Evolutionary conservation across 2,329 filamentous ascomycete genomes (phyloP).

Genomic region (Calycina marina): DNA sequence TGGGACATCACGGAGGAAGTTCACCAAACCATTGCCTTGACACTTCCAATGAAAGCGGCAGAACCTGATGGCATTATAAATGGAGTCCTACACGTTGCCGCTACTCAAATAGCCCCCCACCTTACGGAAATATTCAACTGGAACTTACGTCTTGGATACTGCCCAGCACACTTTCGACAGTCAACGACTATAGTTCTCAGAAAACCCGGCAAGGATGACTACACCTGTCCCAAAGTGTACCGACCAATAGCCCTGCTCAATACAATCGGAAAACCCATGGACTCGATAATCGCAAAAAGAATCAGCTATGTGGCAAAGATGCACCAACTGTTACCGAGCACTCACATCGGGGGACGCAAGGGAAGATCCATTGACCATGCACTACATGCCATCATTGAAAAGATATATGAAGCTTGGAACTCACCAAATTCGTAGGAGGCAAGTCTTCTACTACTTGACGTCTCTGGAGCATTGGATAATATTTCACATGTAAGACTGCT

Average conservation of each 20-base stretch:
- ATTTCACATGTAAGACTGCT: constrained; percentile 6
- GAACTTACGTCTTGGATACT: constrained; percentile 3
- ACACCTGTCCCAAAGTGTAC: constrained; percentile 1
- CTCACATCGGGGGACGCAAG: background rate
- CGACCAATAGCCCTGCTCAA: constrained; percentile 5
- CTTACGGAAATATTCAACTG: background rate
- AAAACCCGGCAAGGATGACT: constrained; percentile 5
- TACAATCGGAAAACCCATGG: constrained; percentile 1
- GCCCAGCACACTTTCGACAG: constrained; percentile 4
- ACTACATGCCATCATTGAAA: constrained; percentile 16
- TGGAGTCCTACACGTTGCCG: background rate
- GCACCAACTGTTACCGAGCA: background rate
- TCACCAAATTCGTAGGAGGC: constrained; percentile 4
- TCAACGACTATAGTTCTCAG: constrained; percentile 2
- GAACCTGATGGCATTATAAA: constrained; percentile 3
- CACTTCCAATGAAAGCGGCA: constrained; percentile 7
- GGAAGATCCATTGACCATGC: constrained; percentile 5
- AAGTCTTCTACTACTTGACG: constrained; percentile 8
- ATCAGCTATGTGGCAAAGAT: background rate
- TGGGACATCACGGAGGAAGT: background rate
- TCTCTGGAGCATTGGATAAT: constrained; percentile 11
- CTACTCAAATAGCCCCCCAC: background rate
- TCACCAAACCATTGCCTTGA: background rate
- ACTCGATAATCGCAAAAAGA: background rate
- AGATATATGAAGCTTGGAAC: constrained; percentile 11